Percentiles rank a stretch among this genome's conserved stretches.
Conservation (phyloP, 2,329 filamentous ascomycete species). For the Colletotrichum sp. region DNA sequence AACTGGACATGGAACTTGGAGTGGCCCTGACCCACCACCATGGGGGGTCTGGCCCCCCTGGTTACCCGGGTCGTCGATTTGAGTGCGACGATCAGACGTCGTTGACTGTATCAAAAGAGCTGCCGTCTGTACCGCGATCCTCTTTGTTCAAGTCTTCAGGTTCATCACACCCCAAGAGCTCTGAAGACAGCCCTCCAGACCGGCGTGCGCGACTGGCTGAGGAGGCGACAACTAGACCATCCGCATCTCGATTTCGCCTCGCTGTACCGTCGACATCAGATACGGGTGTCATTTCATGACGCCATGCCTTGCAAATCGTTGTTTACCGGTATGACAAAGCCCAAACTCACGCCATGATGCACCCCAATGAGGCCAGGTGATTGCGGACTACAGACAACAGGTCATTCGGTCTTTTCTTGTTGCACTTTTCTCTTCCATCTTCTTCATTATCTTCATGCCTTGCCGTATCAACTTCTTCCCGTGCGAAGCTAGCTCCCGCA, state of each 20-base stretch:
- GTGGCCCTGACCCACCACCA: background rate
- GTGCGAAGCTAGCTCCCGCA: background rate
- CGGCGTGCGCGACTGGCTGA: background rate
- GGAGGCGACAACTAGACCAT: background rate
- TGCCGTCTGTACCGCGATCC: background rate
- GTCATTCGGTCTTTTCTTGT: background rate
- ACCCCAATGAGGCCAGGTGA: background rate
- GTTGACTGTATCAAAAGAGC: conserved; percentile 5
- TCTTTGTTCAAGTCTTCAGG: background rate
- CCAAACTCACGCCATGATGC: conserved; percentile 4
- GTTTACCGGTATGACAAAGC: background rate
- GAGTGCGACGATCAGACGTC: conserved; percentile 15
- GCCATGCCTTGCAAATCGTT: background rate
- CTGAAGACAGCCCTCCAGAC: background rate
- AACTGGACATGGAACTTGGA: background rate
- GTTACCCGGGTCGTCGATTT: conserved; percentile 1
- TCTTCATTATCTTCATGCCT: background rate
- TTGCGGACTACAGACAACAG: background rate
- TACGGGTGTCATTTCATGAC: background rate
- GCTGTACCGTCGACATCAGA: background rate
- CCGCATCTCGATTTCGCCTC: background rate
- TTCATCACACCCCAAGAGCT: background rate
- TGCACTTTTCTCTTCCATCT: background rate
- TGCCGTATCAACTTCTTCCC: background rate
- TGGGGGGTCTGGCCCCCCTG: background rate